A percentile compares a stretch with the other conserved stretches of the same genome.
phyloP scores from a whole-genome alignment of 352 stramenopile genomes.

The Globisporangium cystogenes region DNA sequence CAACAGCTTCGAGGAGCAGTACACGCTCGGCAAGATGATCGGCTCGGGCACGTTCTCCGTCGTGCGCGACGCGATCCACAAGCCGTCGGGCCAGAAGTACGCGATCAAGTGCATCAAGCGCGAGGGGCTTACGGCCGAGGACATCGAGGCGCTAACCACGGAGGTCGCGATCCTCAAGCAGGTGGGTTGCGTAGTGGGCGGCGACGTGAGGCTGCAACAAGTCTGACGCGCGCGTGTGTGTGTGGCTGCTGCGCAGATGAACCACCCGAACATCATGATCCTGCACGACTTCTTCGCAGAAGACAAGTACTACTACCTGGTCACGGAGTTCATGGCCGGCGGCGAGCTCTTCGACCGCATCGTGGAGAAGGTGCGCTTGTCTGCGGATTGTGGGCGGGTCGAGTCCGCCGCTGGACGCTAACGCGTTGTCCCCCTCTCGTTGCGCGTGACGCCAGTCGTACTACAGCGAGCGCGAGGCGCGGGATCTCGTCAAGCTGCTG shows the following conservation, averaged over 20 bases:
- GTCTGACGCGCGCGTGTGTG: not conserved
- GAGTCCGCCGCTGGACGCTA: too few species aligned
- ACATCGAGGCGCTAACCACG: constrained; percentile 85
- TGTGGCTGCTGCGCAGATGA: constrained; percentile 70
- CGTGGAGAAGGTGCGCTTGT: constrained; percentile 69
- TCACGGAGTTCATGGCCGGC: constrained; percentile 96
- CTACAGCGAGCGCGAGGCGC: constrained; percentile 87
- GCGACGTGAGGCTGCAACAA: too few species aligned
- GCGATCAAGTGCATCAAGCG: constrained; percentile 93
- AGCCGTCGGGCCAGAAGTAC: constrained; percentile 78
- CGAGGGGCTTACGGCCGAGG: constrained; percentile 72
- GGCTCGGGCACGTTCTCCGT: constrained; percentile 89
- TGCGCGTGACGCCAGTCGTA: constrained; percentile 68
- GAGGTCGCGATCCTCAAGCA: constrained; percentile 85
- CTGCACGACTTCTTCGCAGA: constrained; percentile 93
- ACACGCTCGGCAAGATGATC: constrained; percentile 83
- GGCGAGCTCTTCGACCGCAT: constrained; percentile 87
- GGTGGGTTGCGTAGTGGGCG: constrained; percentile 38
- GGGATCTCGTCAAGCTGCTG: constrained; percentile 80
- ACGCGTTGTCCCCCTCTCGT: too few species aligned
- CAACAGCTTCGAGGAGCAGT: constrained; percentile 82
- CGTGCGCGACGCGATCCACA: constrained; percentile 80
- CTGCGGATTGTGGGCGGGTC: too few species aligned
- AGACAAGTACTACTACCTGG: constrained; percentile 95
- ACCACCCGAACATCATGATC: constrained; percentile 92